Conservation (phyloP, 768 basidiomycete genomes). For the Pleurotus tuoliensis region DNA sequence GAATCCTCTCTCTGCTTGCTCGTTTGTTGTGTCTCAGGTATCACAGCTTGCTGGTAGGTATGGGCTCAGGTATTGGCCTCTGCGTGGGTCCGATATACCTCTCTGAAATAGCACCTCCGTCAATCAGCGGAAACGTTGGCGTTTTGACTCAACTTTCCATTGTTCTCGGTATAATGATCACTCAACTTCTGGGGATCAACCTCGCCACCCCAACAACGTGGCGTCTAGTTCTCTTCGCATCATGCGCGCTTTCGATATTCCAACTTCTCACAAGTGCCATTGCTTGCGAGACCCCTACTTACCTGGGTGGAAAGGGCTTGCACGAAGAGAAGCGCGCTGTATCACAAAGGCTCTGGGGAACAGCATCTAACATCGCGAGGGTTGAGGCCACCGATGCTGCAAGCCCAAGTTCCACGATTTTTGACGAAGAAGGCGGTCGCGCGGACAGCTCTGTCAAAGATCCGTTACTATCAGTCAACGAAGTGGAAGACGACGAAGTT, state of each 20-base stretch:
- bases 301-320: constrained; percentile 50
- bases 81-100: constrained; percentile 84
- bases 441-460: constrained; percentile 27
- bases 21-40: neutral
- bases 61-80: constrained; percentile 68
- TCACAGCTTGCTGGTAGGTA: constrained; percentile 58
- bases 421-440: neutral
- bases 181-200: constrained; percentile 71
- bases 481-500: constrained; percentile 19
- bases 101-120: constrained; percentile 77
- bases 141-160: constrained; percentile 81
- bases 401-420: neutral
- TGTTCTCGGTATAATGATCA: constrained; percentile 83
- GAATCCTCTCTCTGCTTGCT: neutral
- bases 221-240: constrained; percentile 68
- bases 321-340: constrained; percentile 45
- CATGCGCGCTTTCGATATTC: constrained; percentile 45
- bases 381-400: too few relatives aligned
- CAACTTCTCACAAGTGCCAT: constrained; percentile 54
- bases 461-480: constrained; percentile 34
- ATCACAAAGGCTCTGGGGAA: constrained; percentile 54
- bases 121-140: constrained; percentile 72
- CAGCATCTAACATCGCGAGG: constrained; percentile 8
- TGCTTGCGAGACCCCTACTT: constrained; percentile 71
- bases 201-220: constrained; percentile 68